phyloP scores from a whole-genome alignment of 2,329 filamentous ascomycete species.

The Sordariomycetes sp. region DNA sequence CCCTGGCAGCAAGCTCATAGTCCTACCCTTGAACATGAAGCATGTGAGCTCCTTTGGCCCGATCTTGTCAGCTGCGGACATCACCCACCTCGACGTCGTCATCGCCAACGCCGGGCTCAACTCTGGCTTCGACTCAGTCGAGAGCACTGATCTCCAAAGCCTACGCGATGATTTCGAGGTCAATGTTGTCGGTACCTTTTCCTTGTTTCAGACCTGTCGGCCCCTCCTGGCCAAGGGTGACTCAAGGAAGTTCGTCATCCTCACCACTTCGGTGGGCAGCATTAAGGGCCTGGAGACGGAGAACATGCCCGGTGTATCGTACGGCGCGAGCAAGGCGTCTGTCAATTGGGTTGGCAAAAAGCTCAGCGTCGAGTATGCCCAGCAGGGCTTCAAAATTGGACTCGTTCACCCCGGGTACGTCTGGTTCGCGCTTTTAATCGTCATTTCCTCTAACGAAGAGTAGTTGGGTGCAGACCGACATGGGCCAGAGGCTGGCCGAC shows the following conservation, averaged over 20 bases:
- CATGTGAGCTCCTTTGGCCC: no score
- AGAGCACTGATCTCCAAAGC: slow-evolving; percentile 3
- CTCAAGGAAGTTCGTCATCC: slow-evolving; percentile 7
- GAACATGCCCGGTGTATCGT: slow-evolving; percentile 22
- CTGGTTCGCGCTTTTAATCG: neutral
- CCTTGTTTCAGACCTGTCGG: slow-evolving; percentile 32
- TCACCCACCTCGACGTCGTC: slow-evolving; percentile 36
- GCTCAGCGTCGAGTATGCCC: slow-evolving; percentile 18
- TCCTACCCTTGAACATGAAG: slow-evolving; percentile 17
- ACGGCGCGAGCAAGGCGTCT: slow-evolving; percentile 33
- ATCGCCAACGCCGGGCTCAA: slow-evolving; percentile 39
- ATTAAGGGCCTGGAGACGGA: slow-evolving; percentile 9
- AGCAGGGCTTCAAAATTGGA: slow-evolving; percentile 20
- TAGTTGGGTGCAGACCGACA: slow-evolving; percentile 8
- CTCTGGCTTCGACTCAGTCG: slow-evolving; percentile 1
- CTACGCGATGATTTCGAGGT: slow-evolving; percentile 6
- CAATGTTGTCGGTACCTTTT: slow-evolving; percentile 24
- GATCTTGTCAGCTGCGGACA: no score
- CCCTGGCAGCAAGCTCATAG: slow-evolving; percentile 22
- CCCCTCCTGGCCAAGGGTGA: slow-evolving; percentile 23
- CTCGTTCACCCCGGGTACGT: slow-evolving; percentile 19
- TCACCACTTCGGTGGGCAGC: slow-evolving; percentile 8
- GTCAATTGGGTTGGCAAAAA: slow-evolving; percentile 19
- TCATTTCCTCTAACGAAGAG: neutral
- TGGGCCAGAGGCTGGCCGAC: slow-evolving; percentile 7